Evolutionary conservation across 352 stramenopile genomes (phyloP).

Genomic region (Phytophthora agathidicida): DNA sequence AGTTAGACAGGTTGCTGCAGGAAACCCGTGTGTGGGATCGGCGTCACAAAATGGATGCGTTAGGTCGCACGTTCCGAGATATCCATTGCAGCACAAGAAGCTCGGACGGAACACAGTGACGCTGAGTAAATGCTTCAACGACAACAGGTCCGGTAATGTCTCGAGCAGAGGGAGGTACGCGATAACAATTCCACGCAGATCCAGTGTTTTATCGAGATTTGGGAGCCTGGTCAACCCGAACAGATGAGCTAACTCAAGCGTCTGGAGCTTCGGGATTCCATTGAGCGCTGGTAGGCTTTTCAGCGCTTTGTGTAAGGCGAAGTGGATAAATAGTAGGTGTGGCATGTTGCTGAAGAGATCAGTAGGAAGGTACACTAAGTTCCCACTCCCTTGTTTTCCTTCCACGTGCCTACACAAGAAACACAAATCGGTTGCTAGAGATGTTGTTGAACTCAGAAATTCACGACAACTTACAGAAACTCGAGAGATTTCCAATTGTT

Average conservation of each 20-base stretch:
- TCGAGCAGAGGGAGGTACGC: slow-evolving; percentile 17
- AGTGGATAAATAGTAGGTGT: slow-evolving; percentile 39
- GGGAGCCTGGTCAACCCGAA: slow-evolving; percentile 26
- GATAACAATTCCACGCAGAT: slow-evolving; percentile 34
- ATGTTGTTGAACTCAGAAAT: too few relatives aligned
- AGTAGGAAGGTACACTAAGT: slow-evolving; percentile 28
- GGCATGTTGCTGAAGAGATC: slow-evolving; percentile 43
- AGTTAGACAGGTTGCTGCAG: slow-evolving; percentile 16
- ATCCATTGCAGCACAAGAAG: slow-evolving; percentile 45
- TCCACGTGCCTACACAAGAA: slow-evolving; percentile 3
- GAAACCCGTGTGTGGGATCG: slow-evolving; percentile 5
- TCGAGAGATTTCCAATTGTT: slow-evolving; percentile 38
- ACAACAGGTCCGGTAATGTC: slow-evolving; percentile 27
- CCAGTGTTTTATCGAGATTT: slow-evolving; percentile 16
- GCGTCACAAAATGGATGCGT: slow-evolving; percentile 14
- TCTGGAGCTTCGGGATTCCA: slow-evolving; percentile 37
- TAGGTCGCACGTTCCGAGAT: slow-evolving; percentile 34
- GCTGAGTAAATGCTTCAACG: slow-evolving; percentile 16
- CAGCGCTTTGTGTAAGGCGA: slow-evolving; percentile 30
- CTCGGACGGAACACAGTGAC: slow-evolving; percentile 23
- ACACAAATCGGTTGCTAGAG: background rate
- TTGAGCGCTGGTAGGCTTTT: slow-evolving; percentile 33
- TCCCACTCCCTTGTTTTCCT: slow-evolving; percentile 21
- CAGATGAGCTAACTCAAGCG: slow-evolving; percentile 32
- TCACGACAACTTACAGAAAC: slow-evolving; percentile 56